phyloP scores from a whole-genome alignment of 2,329 filamentous ascomycete genomes.

The Aspergillus sp. region DNA sequence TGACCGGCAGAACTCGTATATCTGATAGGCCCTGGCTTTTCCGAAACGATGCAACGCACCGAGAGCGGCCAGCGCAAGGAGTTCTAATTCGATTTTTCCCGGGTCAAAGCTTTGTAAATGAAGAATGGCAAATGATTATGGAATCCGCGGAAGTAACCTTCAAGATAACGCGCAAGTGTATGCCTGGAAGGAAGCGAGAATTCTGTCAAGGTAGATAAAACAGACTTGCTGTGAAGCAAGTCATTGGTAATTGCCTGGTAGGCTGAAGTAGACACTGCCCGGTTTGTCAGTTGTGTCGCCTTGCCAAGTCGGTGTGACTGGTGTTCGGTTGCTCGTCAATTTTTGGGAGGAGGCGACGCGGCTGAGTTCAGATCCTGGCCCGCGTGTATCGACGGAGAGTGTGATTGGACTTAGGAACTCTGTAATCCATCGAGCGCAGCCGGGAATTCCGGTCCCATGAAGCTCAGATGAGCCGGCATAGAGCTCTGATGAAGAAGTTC shows the following conservation, averaged over 20 bases:
- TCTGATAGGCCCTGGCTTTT: conserved; percentile 3
- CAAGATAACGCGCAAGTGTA: conserved; percentile 59
- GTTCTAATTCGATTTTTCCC: conserved; percentile 54
- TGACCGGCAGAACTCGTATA: conserved; percentile 2
- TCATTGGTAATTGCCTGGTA: neutral
- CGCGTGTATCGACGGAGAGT: neutral
- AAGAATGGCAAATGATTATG: conserved; percentile 53
- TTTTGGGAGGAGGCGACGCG: neutral
- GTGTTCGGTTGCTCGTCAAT: neutral
- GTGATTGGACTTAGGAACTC: neutral
- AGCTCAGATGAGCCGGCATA: neutral
- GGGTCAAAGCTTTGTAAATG: conserved; percentile 59
- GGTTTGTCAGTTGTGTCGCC: neutral
- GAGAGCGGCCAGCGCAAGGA: conserved; percentile 60
- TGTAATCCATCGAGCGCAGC: neutral
- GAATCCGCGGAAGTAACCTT: conserved; percentile 61
- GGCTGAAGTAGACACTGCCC: neutral
- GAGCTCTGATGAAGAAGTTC: conserved; percentile 27
- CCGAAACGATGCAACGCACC: conserved; percentile 42
- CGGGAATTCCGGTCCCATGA: neutral
- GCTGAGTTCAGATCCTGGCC: neutral
- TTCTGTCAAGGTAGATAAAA: conserved; percentile 37
- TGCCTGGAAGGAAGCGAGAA: conserved; percentile 54
- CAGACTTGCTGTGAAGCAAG: neutral
- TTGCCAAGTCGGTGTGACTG: conserved; percentile 1